Percentiles rank a stretch among this genome's conserved stretches.
Conservation (phyloP, 768 basidiomycete genomes). For the Artomyces pyxidatus region DNA sequence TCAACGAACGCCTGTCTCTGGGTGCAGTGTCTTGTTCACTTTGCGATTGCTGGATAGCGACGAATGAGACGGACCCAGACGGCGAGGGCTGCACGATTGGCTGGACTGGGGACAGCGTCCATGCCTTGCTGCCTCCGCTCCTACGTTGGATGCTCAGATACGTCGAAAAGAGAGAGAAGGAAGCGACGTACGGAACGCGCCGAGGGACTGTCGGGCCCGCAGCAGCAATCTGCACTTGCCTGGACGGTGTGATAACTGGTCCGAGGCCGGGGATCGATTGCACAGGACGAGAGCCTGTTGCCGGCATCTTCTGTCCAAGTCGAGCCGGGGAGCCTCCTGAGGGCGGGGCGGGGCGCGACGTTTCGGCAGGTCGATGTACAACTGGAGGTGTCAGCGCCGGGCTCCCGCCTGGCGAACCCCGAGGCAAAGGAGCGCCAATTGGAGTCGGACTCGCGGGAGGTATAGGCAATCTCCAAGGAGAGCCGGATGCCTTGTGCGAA, state of each 20-base stretch:
- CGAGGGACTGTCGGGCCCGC: conserved; percentile 27
- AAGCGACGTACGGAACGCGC: conserved; percentile 41
- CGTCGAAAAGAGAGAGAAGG: neutral
- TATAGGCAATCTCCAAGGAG: conserved; percentile 6
- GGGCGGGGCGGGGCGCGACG: neutral
- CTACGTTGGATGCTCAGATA: too few species aligned
- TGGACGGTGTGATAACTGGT: conserved; percentile 55
- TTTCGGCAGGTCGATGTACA: conserved; percentile 9
- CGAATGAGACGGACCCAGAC: conserved; percentile 41
- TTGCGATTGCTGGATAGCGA: conserved; percentile 80
- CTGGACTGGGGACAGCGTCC: conserved; percentile 51
- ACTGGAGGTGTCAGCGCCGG: conserved; percentile 19
- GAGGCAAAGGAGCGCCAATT: conserved; percentile 10
- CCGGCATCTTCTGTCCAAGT: neutral
- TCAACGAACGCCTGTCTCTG: conserved; percentile 55
- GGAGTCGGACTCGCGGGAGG: neutral
- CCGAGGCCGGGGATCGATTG: conserved; percentile 39
- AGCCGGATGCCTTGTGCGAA: neutral
- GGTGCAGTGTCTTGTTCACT: conserved; percentile 39
- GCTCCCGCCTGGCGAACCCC: conserved; percentile 13
- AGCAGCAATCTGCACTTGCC: conserved; percentile 28
- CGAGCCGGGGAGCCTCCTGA: neutral
- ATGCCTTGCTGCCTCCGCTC: conserved; percentile 44
- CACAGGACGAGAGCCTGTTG: too few species aligned
- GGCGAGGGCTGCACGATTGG: conserved; percentile 30